Conservation (phyloP, 208 protist species). For the Crithidia sp. region DNA sequence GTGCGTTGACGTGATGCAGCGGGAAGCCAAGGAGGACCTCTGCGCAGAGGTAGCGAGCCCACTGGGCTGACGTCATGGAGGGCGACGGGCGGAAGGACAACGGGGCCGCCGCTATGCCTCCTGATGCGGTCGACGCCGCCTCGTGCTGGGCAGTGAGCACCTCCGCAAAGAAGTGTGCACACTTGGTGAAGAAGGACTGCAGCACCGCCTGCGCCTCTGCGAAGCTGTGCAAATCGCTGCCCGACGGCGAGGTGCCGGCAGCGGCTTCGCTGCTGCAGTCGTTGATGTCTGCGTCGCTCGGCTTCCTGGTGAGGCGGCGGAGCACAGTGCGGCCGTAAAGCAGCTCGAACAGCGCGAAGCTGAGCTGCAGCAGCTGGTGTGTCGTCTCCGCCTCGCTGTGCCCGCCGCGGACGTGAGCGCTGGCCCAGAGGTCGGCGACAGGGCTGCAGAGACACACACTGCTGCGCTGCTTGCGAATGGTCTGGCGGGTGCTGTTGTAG, state of each 20-base stretch:
- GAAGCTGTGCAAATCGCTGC: not conserved
- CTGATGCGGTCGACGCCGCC: not conserved
- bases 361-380: slow-evolving; percentile 30
- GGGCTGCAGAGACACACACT: slow-evolving; percentile 26
- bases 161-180: slow-evolving; percentile 20
- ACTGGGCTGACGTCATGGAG: slow-evolving; percentile 16
- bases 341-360: slow-evolving; percentile 30
- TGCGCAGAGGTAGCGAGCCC: slow-evolving; percentile 23
- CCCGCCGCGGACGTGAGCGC: slow-evolving; percentile 29
- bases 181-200: slow-evolving; percentile 24
- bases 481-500: slow-evolving; percentile 2
- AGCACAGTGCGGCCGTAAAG: slow-evolving; percentile 20
- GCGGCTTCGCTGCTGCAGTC: not conserved
- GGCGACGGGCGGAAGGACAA: not conserved
- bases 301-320: slow-evolving; percentile 1
- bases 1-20: slow-evolving; percentile 18
- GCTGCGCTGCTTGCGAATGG: slow-evolving; percentile 30
- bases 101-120: slow-evolving; percentile 7
- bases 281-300: not conserved
- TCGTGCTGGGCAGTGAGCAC: slow-evolving; percentile 8
- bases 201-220: slow-evolving; percentile 1
- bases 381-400: slow-evolving; percentile 25
- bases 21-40: slow-evolving; percentile 27
- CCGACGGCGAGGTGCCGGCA: not conserved
- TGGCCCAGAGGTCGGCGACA: slow-evolving; percentile 17